Conservation (phyloP, 305 asterid genomes). For the Galium porrigens region DNA sequence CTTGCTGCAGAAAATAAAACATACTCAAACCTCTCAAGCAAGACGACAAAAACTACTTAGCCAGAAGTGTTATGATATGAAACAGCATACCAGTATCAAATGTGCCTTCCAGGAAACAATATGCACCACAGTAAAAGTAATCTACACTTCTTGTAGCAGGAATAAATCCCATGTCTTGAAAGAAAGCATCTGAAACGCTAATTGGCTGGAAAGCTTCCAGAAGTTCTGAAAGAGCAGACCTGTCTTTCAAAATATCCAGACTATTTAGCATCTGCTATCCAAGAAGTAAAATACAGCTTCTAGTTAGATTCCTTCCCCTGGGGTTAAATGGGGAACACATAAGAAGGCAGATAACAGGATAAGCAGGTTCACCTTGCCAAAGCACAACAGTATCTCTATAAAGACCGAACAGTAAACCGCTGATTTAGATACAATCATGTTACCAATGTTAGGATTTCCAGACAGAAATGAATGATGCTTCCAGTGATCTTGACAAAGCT, state of each 20-base stretch:
- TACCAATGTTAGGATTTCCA: constrained; percentile 43
- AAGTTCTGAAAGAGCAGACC: constrained; percentile 37
- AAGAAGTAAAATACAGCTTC: constrained; percentile 17
- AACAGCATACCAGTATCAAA: constrained; percentile 48
- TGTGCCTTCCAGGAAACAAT: constrained; percentile 38
- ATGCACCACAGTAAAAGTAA: constrained; percentile 57
- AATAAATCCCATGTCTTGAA: constrained; percentile 38
- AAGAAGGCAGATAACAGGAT: constrained; percentile 4
- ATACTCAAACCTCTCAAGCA: neutral
- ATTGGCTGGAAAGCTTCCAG: constrained; percentile 62
- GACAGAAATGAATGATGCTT: constrained; percentile 41
- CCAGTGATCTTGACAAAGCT: constrained; percentile 73
- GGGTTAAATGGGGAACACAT: neutral
- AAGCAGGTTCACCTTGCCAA: constrained; percentile 54
- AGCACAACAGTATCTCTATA: constrained; percentile 59
- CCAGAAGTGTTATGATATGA: neutral
- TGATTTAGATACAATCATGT: constrained; percentile 30
- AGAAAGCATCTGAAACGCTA: constrained; percentile 33
- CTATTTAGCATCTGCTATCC: constrained; percentile 45
- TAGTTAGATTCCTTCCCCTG: neutral
- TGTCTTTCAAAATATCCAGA: constrained; percentile 44
- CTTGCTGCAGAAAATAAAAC: constrained; percentile 37
- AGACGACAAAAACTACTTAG: constrained; percentile 5
- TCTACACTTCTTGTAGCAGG: constrained; percentile 52
- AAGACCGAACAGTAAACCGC: constrained; percentile 36